Evolutionary conservation across 225 moss, liverwort and hornwort genomes (phyloP).

Genomic region (Physcomitrellopsis africana): DNA sequence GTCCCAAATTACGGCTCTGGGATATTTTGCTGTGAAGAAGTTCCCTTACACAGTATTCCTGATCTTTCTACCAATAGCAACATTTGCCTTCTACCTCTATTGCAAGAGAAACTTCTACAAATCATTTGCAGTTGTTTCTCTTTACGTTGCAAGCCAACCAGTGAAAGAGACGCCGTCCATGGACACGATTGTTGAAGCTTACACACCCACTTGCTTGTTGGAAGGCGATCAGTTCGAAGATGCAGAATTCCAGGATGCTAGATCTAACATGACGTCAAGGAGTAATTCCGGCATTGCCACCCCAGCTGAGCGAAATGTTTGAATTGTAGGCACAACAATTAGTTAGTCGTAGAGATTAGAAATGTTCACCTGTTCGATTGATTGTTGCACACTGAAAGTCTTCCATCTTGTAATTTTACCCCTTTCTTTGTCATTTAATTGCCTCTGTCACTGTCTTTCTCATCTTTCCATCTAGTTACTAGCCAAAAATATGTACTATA

Average conservation of each 20-base stretch:
- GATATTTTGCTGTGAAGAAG: constrained; percentile 69
- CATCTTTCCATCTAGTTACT: too few relatives aligned
- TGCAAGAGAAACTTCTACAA: constrained; percentile 63
- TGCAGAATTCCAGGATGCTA: constrained; percentile 46
- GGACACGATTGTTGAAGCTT: constrained; percentile 56
- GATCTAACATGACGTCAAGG: constrained; percentile 49
- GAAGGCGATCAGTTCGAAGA: constrained; percentile 44
- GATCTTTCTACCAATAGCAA: constrained; percentile 46
- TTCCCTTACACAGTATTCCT: constrained; percentile 55
- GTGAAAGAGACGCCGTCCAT: constrained; percentile 63
- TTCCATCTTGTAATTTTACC: too few relatives aligned
- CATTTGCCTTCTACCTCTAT: constrained; percentile 42
- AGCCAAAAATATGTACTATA: too few relatives aligned
- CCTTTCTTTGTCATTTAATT: too few relatives aligned
- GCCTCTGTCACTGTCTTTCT: too few relatives aligned
- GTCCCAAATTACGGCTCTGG: constrained; percentile 74
- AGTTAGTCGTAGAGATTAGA: too few relatives aligned
- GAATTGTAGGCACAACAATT: background rate
- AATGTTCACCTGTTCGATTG: too few relatives aligned
- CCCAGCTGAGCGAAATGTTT: constrained; percentile 35
- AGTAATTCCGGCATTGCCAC: constrained; percentile 47
- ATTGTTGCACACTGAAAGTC: too few relatives aligned
- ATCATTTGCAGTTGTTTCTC: constrained; percentile 67
- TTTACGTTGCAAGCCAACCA: constrained; percentile 56
- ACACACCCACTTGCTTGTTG: constrained; percentile 68